These are phyloP conservation scores for Venturiaceae sp. DNA, from an alignment of 2,329 filamentous ascomycete genomes.

Conservation along the genomic window DNA sequence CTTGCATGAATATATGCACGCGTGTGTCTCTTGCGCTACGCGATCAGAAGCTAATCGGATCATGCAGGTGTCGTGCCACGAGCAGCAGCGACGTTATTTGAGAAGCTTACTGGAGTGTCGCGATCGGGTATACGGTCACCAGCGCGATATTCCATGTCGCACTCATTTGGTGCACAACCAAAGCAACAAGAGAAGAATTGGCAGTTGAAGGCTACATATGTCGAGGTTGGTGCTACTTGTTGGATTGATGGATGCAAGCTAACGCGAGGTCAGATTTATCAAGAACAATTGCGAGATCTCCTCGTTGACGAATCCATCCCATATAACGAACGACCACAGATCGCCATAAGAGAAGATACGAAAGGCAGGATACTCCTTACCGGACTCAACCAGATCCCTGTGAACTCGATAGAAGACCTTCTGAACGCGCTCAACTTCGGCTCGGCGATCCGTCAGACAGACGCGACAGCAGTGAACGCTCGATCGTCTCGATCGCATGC, in stretches of 20 bases:
- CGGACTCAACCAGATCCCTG: conserved; percentile 75
- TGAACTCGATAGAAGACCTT: conserved; percentile 87
- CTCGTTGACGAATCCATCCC: conserved; percentile 68
- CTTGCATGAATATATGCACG: not conserved
- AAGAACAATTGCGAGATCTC: conserved; percentile 87
- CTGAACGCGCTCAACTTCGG: conserved; percentile 85
- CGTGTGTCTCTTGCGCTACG: not conserved
- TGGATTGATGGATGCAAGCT: conserved; percentile 4
- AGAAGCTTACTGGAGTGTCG: conserved; percentile 67
- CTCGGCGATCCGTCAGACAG: conserved; percentile 89
- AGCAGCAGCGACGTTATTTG: conserved; percentile 77
- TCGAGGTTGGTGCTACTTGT: conserved; percentile 42
- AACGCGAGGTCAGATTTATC: conserved; percentile 65
- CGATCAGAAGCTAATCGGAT: not conserved
- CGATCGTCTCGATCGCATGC: conserved; percentile 96
- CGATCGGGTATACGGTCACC: conserved; percentile 75
- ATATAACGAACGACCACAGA: conserved; percentile 58
- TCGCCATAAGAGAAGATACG: conserved; percentile 89
- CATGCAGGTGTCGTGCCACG: conserved; percentile 81
- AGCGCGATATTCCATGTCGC: conserved; percentile 61
- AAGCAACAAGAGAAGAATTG: conserved; percentile 58
- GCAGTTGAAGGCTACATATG: conserved; percentile 89
- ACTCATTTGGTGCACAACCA: conserved; percentile 15
- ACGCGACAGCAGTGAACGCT: conserved; percentile 93
- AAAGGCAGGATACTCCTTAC: conserved; percentile 93